These are phyloP conservation scores for Pseudogymnoascus destructans DNA, from an alignment of 2,329 filamentous ascomycete genomes.

Conservation along the genomic window DNA sequence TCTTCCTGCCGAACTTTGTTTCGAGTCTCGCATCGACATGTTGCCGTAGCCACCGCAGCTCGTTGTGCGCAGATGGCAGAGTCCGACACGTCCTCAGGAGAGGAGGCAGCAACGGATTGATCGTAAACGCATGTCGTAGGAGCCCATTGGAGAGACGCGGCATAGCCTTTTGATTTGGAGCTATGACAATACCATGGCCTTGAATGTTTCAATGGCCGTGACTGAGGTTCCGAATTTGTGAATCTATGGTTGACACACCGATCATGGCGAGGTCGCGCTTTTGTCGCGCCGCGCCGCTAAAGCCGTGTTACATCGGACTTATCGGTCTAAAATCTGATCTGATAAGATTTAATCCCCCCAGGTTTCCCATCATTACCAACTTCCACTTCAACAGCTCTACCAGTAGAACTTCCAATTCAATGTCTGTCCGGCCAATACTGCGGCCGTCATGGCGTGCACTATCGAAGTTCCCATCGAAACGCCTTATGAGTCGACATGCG, in stretches of 20 bases:
- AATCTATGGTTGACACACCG: background rate
- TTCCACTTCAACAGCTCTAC: background rate
- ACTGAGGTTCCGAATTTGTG: background rate
- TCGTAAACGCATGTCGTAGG: constrained; percentile 38
- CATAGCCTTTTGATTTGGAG: constrained; percentile 31
- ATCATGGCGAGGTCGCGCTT: background rate
- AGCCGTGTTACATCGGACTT: background rate
- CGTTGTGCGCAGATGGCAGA: constrained; percentile 48
- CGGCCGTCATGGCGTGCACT: constrained; percentile 15
- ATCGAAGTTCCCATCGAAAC: constrained; percentile 17
- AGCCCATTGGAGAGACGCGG: constrained; percentile 49
- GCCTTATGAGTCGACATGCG: constrained; percentile 6
- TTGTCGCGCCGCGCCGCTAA: background rate
- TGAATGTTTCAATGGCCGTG: background rate
- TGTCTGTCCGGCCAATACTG: constrained; percentile 16
- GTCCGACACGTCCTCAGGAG: constrained; percentile 53
- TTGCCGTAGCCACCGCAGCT: constrained; percentile 60
- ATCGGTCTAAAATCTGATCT: background rate
- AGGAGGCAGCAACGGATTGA: constrained; percentile 42
- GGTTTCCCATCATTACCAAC: background rate
- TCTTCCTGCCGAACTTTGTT: constrained; percentile 15
- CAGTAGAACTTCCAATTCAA: background rate
- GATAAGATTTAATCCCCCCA: background rate
- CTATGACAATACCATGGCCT: background rate
- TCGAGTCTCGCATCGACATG: constrained; percentile 32